A percentile compares a stretch with the other conserved stretches of the same genome.
phyloP scores from a whole-genome alignment of 2,329 filamentous ascomycete genomes.

The Epichloe festucae region DNA sequence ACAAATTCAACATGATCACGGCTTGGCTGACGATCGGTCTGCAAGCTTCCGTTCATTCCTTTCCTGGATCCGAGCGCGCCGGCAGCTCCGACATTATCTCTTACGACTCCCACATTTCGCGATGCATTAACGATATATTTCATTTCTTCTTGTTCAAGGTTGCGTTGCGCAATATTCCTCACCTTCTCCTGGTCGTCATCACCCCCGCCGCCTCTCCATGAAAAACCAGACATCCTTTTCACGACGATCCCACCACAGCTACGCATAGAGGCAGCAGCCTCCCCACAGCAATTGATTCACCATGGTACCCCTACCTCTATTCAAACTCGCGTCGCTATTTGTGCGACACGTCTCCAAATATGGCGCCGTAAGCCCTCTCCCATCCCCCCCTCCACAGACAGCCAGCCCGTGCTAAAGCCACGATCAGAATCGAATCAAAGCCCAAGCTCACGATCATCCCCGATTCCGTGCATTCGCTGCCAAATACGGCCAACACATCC shows the following conservation, averaged over 20 bases:
- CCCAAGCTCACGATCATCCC: slow-evolving; percentile 51
- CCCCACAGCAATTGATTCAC: not conserved
- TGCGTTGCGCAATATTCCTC: not conserved
- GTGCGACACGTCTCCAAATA: slow-evolving; percentile 56
- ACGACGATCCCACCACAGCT: not conserved
- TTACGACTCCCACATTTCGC: not conserved
- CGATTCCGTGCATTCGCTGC: slow-evolving; percentile 48
- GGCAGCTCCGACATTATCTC: not conserved
- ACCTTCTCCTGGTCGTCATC: not conserved
- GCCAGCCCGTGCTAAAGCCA: slow-evolving; percentile 8
- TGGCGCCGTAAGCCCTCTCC: slow-evolving; percentile 43
- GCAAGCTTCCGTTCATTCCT: not conserved
- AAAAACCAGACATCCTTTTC: not conserved
- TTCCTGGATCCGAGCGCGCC: not conserved
- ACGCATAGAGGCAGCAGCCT: not conserved
- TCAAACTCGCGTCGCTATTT: slow-evolving; percentile 53
- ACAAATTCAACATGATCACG: too few relatives aligned
- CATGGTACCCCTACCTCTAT: slow-evolving; percentile 54
- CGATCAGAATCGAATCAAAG: slow-evolving; percentile 49
- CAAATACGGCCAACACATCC: slow-evolving; percentile 48
- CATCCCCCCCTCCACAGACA: not conserved
- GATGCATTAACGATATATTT: not conserved
- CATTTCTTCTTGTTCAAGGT: not conserved
- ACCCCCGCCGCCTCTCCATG: not conserved
- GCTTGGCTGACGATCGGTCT: not conserved